Evolutionary conservation across 805 yeast genomes (phyloP), one percentile per base, ranked within the genome.

Genomic region (Metschnikowia orientalis): DNA sequence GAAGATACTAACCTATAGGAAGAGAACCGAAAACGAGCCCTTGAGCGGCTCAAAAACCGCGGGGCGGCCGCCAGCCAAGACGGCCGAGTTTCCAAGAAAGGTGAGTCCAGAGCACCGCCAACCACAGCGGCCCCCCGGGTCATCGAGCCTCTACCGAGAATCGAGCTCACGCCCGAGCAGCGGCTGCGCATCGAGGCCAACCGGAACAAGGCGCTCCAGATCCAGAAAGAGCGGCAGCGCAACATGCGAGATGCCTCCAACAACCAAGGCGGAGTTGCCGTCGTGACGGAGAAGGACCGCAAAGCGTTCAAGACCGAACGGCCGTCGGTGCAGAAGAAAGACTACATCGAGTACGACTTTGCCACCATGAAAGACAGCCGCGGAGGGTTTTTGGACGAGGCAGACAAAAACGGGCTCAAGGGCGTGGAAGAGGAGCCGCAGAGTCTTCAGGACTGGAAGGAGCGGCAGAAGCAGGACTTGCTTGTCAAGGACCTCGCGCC

Each of bases 361-460:
- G 75, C 97, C 2, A 82, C 87, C n/a, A 83, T 94, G 87, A 75
- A 76, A 42, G 96, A 92, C 48, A 66, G 82, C 1, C 72, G 74
- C 49, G 97, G 97, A 47, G 99, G 99, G 14, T 89, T 79, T 53
- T 65, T 89, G 42, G 56, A 51, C 23, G 45, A 60, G 45, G 23
- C 33, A 10, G 45, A 42, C 13, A 37, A 34, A 16, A 13, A 32
- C 6, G 48, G 48, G 8, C 35, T 45, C 18, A 29, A 30, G 9
- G 43, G 41, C 5, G 32, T 35, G 4, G 69, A 71, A 41, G 61
- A 60, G n/a, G 74, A 73, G 38, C 76, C 75, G 19, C 40, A 39
- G 24, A 47, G 54, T 7, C 48, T 66, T 31, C 71, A 67, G 26
- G 77, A 73, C 39, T 69, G 79, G 67, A 62, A 64, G 42, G 69